Conservation (phyloP, 108 stramenopile species). For the Cylindrotheca fusiformis region DNA sequence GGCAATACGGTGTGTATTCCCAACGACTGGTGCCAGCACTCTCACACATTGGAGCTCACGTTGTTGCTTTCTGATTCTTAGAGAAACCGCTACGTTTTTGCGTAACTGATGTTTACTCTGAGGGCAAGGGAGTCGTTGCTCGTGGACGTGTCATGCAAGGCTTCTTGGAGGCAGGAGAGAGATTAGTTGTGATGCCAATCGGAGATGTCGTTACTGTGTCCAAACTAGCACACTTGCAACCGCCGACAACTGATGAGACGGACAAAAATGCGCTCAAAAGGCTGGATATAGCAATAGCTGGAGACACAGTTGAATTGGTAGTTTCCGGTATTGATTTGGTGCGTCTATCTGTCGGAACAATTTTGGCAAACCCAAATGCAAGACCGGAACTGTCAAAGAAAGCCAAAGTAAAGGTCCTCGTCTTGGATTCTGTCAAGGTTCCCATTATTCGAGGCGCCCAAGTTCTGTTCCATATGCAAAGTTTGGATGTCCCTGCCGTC, state of each 20-base stretch:
- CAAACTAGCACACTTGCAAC: slow-evolving; percentile 68
- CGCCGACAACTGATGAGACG: slow-evolving; percentile 30
- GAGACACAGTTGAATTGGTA: slow-evolving; percentile 82
- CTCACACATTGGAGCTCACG: neutral
- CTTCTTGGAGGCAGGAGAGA: slow-evolving; percentile 59
- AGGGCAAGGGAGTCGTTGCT: slow-evolving; percentile 72
- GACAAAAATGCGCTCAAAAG: slow-evolving; percentile 19
- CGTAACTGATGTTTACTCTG: slow-evolving; percentile 81
- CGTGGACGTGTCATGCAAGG: slow-evolving; percentile 82
- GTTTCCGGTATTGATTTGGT: slow-evolving; percentile 76
- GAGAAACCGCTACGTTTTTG: slow-evolving; percentile 91
- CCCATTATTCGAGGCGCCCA: slow-evolving; percentile 95
- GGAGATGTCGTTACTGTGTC: slow-evolving; percentile 70
- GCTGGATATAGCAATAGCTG: slow-evolving; percentile 66
- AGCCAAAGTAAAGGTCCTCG: slow-evolving; percentile 78
- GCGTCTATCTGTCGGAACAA: slow-evolving; percentile 72
- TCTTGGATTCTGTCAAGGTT: slow-evolving; percentile 94
- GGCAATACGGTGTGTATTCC: slow-evolving; percentile 15
- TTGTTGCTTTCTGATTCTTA: slow-evolving; percentile 55
- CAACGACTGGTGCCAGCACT: slow-evolving; percentile 14
- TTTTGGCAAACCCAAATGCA: slow-evolving; percentile 65
- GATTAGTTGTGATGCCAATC: slow-evolving; percentile 73
- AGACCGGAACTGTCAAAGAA: slow-evolving; percentile 72
- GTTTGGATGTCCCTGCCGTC: slow-evolving; percentile 70
- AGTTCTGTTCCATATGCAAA: slow-evolving; percentile 82